Evolutionary conservation across 1,284 basidiomycete species (phyloP).

Genomic region (Cryptococcus amylolentus): DNA sequence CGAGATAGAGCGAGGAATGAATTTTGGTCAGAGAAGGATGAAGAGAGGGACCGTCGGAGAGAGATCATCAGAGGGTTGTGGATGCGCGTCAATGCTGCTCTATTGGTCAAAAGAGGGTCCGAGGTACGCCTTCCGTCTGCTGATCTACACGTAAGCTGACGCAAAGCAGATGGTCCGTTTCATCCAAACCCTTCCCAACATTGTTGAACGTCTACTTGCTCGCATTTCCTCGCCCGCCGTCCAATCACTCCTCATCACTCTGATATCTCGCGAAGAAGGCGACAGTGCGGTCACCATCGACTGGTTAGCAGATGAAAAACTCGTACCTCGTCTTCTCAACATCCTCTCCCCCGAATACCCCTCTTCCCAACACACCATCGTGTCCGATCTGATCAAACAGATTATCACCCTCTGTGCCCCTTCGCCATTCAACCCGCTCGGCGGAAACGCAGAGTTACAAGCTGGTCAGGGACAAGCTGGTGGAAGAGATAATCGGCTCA

Average conservation of each 20-base stretch:
- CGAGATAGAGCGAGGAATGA: constrained; percentile 34
- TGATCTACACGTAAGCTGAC: not conserved
- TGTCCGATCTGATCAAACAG: constrained; percentile 87
- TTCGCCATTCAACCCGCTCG: constrained; percentile 56
- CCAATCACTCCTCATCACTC: constrained; percentile 85
- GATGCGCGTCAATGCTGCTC: constrained; percentile 82
- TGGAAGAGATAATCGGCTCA: constrained; percentile 66
- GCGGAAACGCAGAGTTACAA: constrained; percentile 60
- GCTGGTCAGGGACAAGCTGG: constrained; percentile 25
- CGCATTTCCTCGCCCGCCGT: constrained; percentile 89
- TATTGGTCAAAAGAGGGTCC: constrained; percentile 79
- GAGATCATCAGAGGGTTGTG: constrained; percentile 55
- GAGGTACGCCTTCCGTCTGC: constrained; percentile 61
- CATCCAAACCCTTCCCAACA: constrained; percentile 74
- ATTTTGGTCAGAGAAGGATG: constrained; percentile 37
- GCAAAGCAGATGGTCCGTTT: constrained; percentile 78
- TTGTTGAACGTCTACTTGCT: constrained; percentile 76
- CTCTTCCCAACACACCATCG: constrained; percentile 77
- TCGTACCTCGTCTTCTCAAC: constrained; percentile 76
- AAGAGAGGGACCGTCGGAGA: constrained; percentile 51
- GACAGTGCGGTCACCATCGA: constrained; percentile 73
- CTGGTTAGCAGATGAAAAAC: constrained; percentile 83
- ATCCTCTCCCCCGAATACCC: constrained; percentile 76
- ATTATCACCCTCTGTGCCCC: constrained; percentile 94
- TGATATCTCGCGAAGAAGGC: constrained; percentile 88